These are phyloP conservation scores for Hibiscus tridactylites DNA, from an alignment of 345 rosid species.

Conservation along the genomic window DNA sequence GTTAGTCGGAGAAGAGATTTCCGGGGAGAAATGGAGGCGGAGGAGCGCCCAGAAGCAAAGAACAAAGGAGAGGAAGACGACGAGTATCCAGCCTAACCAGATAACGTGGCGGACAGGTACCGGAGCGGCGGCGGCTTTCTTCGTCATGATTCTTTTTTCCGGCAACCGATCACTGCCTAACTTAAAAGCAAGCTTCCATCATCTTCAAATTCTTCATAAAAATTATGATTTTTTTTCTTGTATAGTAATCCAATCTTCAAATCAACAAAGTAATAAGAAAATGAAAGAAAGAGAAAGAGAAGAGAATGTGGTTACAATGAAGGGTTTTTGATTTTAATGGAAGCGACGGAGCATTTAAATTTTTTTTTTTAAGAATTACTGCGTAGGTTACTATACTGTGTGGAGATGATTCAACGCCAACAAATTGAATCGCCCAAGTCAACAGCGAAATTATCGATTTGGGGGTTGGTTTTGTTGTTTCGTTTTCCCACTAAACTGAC, in stretches of 20 bases:
- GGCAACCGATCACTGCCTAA: neutral
- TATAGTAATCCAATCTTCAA: neutral
- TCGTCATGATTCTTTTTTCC: slow-evolving; percentile 33
- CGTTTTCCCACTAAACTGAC: too few relatives aligned
- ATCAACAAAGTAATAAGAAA: neutral
- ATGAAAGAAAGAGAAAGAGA: neutral
- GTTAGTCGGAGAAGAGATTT: slow-evolving; percentile 10
- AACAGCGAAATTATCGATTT: too few relatives aligned
- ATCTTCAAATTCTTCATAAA: neutral
- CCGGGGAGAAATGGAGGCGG: slow-evolving; percentile 32
- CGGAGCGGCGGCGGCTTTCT: slow-evolving; percentile 25
- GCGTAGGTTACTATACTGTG: too few relatives aligned
- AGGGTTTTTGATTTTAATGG: too few relatives aligned
- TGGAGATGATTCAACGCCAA: too few relatives aligned
- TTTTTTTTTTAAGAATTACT: too few relatives aligned
- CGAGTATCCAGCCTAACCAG: slow-evolving; percentile 60
- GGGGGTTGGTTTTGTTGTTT: too few relatives aligned
- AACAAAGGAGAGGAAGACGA: slow-evolving; percentile 36
- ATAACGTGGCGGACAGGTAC: slow-evolving; percentile 30
- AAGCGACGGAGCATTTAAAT: too few relatives aligned
- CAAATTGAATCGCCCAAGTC: too few relatives aligned
- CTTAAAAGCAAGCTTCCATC: neutral
- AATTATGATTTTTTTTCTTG: slow-evolving; percentile 23
- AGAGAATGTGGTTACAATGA: too few relatives aligned
- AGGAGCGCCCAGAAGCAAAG: slow-evolving; percentile 48